phyloP scores from a whole-genome alignment of 2,329 filamentous ascomycete genomes.

The Talaromyces sp. region DNA sequence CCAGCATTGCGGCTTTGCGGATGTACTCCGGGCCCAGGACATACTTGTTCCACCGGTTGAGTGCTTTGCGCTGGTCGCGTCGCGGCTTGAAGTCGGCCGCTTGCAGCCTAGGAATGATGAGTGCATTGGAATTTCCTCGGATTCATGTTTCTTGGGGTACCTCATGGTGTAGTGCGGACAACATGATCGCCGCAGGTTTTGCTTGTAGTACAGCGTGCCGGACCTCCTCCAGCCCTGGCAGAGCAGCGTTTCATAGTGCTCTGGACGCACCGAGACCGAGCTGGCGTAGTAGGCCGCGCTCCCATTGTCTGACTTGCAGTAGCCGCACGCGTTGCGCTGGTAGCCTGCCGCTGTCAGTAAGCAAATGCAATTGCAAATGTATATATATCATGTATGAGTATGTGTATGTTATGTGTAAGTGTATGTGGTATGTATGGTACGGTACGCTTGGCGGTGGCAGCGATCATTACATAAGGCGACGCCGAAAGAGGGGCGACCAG shows the following conservation, averaged over 20 bases:
- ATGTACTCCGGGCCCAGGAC: slow-evolving; percentile 45
- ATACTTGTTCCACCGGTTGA: slow-evolving; percentile 46
- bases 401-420: too few relatives aligned
- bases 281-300: slow-evolving; percentile 44
- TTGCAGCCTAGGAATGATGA: slow-evolving; percentile 28
- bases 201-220: slow-evolving; percentile 46
- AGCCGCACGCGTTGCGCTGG: slow-evolving; percentile 44
- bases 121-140: neutral
- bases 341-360: slow-evolving; percentile 31
- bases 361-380: neutral
- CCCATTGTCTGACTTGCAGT: slow-evolving; percentile 42
- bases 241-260: slow-evolving; percentile 44
- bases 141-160: slow-evolving; percentile 16
- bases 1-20: slow-evolving; percentile 39
- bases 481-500: neutral
- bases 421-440: neutral
- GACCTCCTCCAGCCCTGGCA: slow-evolving; percentile 48
- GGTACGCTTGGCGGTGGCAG: neutral
- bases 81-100: slow-evolving; percentile 38
- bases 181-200: slow-evolving; percentile 66
- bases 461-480: neutral
- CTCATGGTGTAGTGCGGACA: slow-evolving; percentile 71
- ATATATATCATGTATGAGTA: neutral
- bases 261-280: slow-evolving; percentile 37
- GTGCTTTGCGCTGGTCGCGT: slow-evolving; percentile 42